Evolutionary conservation across 495 filamentous ascomycete species (phyloP).

Genomic region (Penicillium herquei): DNA sequence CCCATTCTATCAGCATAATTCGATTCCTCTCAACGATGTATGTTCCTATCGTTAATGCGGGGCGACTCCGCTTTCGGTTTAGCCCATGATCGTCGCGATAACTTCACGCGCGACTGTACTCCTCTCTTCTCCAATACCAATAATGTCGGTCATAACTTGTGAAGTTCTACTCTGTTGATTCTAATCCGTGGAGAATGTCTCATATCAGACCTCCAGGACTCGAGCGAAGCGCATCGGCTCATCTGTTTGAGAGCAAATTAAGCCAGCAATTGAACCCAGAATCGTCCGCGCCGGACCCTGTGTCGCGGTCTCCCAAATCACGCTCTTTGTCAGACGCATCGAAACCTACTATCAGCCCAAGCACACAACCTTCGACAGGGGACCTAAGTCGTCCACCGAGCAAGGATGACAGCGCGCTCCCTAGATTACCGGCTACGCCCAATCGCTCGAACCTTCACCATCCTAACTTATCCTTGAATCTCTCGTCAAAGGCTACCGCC

Average conservation of each 20-base stretch:
- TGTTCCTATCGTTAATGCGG: constrained; percentile 5
- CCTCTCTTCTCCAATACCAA: not conserved
- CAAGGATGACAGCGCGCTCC: constrained; percentile 78
- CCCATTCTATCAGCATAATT: too few species aligned
- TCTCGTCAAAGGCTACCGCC: constrained; percentile 57
- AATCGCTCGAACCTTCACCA: constrained; percentile 59
- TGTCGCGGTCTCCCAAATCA: constrained; percentile 33
- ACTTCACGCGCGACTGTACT: not conserved
- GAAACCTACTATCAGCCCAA: constrained; percentile 25
- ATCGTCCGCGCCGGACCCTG: constrained; percentile 18
- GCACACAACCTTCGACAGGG: constrained; percentile 25
- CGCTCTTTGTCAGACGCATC: constrained; percentile 47
- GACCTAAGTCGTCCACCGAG: constrained; percentile 39
- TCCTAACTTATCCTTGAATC: constrained; percentile 69
- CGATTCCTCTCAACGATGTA: not conserved
- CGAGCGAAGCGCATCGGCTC: constrained; percentile 20
- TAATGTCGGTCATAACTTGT: not conserved
- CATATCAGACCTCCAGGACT: constrained; percentile 23
- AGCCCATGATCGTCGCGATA: constrained; percentile 5
- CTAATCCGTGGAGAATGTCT: constrained; percentile 18
- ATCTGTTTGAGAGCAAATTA: constrained; percentile 40
- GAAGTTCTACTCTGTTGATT: not conserved
- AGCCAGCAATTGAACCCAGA: constrained; percentile 39
- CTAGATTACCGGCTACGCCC: constrained; percentile 61
- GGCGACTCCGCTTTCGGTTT: constrained; percentile 16